These are phyloP conservation scores for Leccinum subspadiceum DNA, from an alignment of 1,284 basidiomycete species.

Conservation along the genomic window DNA sequence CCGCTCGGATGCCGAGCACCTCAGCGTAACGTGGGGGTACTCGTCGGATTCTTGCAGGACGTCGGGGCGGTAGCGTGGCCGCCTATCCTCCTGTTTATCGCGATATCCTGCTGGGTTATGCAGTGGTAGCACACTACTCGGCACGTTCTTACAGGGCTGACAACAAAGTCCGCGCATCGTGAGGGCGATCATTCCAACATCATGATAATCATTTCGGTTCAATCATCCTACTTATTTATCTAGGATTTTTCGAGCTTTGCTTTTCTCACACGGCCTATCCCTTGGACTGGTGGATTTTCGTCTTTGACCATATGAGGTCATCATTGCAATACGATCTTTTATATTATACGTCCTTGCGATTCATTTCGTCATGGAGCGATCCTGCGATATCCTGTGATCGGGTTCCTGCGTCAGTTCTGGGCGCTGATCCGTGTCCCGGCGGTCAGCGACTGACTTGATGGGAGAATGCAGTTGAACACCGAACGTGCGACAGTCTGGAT, in stretches of 20 bases:
- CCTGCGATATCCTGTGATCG: neutral
- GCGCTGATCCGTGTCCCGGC: slow-evolving; percentile 4
- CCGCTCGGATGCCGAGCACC: slow-evolving; percentile 10
- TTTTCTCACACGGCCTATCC: neutral
- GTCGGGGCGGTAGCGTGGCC: slow-evolving; percentile 38
- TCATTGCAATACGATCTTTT: neutral
- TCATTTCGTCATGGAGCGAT: neutral
- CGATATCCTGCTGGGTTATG: slow-evolving; percentile 29
- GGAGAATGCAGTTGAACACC: neutral
- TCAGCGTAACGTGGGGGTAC: slow-evolving; percentile 24
- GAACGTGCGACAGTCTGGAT: neutral
- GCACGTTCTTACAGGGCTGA: neutral
- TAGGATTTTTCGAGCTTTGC: neutral
- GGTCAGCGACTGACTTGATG: neutral
- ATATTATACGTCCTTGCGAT: neutral
- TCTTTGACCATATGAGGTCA: neutral
- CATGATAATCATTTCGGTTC: neutral
- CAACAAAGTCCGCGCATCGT: neutral
- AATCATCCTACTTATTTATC: neutral
- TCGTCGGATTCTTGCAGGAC: slow-evolving; percentile 35
- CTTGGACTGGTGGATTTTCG: neutral
- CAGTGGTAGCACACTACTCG: slow-evolving; percentile 16
- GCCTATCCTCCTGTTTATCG: slow-evolving; percentile 28
- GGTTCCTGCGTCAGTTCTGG: neutral
- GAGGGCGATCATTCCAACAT: neutral